Conservation (phyloP, 805 yeast genomes). For the Candida railenensis region DNA sequence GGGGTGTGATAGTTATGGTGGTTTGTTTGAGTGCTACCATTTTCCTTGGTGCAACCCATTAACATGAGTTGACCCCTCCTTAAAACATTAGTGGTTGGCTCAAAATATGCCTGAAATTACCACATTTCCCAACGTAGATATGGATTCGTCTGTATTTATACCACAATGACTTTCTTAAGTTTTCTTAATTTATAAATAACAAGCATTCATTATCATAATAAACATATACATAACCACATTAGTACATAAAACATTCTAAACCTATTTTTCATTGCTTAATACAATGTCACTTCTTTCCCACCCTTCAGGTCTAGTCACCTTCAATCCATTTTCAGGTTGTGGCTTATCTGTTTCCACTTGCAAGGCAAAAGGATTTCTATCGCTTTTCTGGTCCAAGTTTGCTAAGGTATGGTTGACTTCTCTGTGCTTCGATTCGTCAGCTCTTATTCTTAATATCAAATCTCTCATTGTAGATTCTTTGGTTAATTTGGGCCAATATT, state of each 20-base stretch:
- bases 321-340: constrained; percentile 39
- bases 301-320: constrained; percentile 30
- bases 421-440: constrained; percentile 78
- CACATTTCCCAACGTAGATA: too few relatives aligned
- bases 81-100: too few relatives aligned
- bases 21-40: constrained; percentile 53
- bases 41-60: constrained; percentile 40
- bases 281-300: constrained; percentile 42
- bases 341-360: constrained; percentile 36
- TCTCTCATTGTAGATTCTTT: constrained; percentile 56
- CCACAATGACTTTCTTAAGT: too few relatives aligned
- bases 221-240: neutral
- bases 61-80: too few relatives aligned
- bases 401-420: constrained; percentile 80
- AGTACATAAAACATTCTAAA: neutral
- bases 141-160: too few relatives aligned
- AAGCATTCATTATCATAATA: neutral
- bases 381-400: constrained; percentile 50
- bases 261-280: neutral
- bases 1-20: constrained; percentile 57
- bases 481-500: constrained; percentile 59
- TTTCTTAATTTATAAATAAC: neutral
- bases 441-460: constrained; percentile 60
- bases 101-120: too few relatives aligned
- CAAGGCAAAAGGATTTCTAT: constrained; percentile 67